Evolutionary conservation across 495 filamentous ascomycete species (phyloP), one percentile per base, ranked within the genome.

Genomic region (Cetradonia linearis): DNA sequence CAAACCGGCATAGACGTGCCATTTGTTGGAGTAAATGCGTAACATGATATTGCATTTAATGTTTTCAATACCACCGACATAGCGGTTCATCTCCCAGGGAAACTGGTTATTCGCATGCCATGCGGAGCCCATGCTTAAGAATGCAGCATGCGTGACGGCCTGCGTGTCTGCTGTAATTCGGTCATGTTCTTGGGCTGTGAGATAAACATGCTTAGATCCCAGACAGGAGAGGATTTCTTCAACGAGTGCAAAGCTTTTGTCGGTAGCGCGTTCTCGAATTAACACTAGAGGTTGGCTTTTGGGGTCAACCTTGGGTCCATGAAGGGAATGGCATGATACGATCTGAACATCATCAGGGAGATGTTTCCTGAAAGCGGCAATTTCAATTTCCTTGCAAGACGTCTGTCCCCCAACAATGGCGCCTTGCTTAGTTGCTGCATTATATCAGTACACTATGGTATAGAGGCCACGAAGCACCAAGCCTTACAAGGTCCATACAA

Each of bases 21-120:
- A 98, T 72, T 96, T 97, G 71, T 95, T 94, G 60, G 87, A 85
- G 74, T 96, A 98, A 71, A 98, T 98, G 66, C 93, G 89, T 62
- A 98, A 73, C 42, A 89, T 97, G 62, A 96, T 83, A 72, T 98
- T 98, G 73, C 96, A 96, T 76, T 98, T 98, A 69, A 97, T 89
- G 72, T 98, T 98, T 75, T 98, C 93, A 69, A 98, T 96, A 28
- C 94, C 93, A 55, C 93, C 92, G 4, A 95, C 80, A 76, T 96
- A 98, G 60, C 92, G 89, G 8, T 83, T 81, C 49, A 88, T 83
- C 65, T 98, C 93, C 93, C 93, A 98, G 2, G 93, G 93, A 66
- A 96, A 97, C 66, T 96, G 89, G 34, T 84, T 76, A 70, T 89
- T 95, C 27, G 90, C 89, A 64, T 86, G 84, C 93, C 93, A 98